Evolutionary conservation across 495 filamentous ascomycete genomes (phyloP), one percentile per base, ranked within the genome.

Genomic region (Chaetomium fimeti): DNA sequence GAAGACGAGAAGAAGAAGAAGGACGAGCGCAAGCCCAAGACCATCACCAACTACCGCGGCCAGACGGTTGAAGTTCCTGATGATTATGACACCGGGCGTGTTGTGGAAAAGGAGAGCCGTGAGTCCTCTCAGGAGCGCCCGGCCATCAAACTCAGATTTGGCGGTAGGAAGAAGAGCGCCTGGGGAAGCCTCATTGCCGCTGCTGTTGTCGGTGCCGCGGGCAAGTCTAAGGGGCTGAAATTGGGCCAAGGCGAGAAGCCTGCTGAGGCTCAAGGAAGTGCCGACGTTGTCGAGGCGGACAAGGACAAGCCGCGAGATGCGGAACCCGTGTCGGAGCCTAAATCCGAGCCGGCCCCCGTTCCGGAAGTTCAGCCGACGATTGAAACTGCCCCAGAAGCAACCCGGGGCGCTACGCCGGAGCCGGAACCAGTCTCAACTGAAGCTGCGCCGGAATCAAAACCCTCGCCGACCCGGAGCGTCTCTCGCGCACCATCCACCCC

Each of bases 81-180:
- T 58, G 47, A 68, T 40, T 43, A 85, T 64, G 76, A 84, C 62
- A 88, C 83, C 7, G 83, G 86, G 58, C 84, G 84, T 18, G 63
- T 27, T 69, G 86, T 83, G 40, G 84, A 86, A 28, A 77, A 84
- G 20, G 82, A 82, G 56, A 83, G 79, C 57, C 83, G 85, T n/a
- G 82, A 76, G 32, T 62, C 69, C 60, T 63, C 72, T 55, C 42
- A 69, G 65, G 64, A 69, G 56, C 20, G 68, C 24, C 69, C 63
- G 36, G 54, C 73, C 20, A 16, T 57, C 8, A 71, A 71, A 58
- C 65, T 72, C 32, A 76, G 69, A 61, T 66, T 73, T 48, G 67
- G 67, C 18, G 62, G 68, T 18, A 74, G 68, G 64, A 77, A 71
- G 57, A 76, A 68, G 51, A 66, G 59, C 60, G 69, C 68, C 9